Conservation (phyloP, 106 monocot genomes). For the Amphibolis antarctica region DNA sequence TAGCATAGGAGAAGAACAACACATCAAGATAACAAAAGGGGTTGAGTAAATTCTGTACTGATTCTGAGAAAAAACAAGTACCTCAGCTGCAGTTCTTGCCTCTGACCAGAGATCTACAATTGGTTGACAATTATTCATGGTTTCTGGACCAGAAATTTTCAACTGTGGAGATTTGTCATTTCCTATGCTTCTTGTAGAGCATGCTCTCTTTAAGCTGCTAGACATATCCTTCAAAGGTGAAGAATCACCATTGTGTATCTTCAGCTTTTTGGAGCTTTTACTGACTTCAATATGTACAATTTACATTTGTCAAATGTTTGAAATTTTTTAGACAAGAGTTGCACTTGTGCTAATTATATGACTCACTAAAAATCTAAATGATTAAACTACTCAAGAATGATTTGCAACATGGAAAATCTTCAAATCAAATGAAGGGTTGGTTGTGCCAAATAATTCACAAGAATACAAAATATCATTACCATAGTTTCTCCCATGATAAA, state of each 20-base stretch:
- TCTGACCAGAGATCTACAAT: conserved; percentile 8
- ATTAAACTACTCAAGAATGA: no score
- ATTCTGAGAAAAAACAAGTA: neutral
- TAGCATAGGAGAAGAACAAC: neutral
- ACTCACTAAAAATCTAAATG: neutral
- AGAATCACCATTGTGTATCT: neutral
- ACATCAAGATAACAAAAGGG: neutral
- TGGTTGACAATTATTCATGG: neutral
- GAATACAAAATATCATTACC: no score
- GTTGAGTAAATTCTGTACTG: no score
- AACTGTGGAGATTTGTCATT: neutral
- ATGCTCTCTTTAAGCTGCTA: neutral
- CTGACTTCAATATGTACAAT: neutral
- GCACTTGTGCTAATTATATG: neutral
- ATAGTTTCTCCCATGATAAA: no score
- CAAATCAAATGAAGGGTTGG: no score
- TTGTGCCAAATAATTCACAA: no score
- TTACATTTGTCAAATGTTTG: neutral
- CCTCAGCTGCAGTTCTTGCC: conserved; percentile 8
- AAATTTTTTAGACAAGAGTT: neutral
- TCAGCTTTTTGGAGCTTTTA: neutral
- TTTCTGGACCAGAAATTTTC: neutral
- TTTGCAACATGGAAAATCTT: no score
- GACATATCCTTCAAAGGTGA: neutral
- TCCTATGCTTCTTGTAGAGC: neutral